A percentile compares a stretch with the other conserved stretches of the same genome.
These are phyloP conservation scores for Scalesia atractyloides DNA, from an alignment of 129 eudicot genomes.

Conservation along the genomic window DNA sequence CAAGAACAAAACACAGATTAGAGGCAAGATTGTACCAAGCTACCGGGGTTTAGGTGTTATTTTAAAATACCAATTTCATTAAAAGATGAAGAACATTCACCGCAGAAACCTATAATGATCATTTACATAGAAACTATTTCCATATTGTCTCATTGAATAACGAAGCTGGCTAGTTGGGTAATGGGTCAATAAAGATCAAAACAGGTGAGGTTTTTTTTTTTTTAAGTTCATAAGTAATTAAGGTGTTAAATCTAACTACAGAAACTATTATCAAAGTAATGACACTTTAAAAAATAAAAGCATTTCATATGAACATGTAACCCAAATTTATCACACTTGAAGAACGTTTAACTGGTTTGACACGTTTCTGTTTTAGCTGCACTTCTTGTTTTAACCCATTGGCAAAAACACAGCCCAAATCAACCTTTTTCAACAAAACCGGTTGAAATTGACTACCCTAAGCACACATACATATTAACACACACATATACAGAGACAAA, in stretches of 20 bases:
- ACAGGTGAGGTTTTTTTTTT: background rate
- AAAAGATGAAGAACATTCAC: background rate
- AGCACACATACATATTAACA: background rate
- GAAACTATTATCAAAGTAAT: background rate
- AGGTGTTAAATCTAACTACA: background rate
- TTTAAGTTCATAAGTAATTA: background rate
- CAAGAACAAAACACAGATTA: constrained; percentile 13
- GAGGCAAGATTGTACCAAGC: background rate
- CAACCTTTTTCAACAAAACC: background rate
- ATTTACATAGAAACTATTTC: background rate
- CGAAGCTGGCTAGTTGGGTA: background rate
- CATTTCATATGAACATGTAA: background rate
- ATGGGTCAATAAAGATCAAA: background rate
- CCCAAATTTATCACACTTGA: background rate
- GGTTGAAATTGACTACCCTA: background rate
- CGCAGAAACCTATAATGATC: background rate
- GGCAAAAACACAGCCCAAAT: background rate
- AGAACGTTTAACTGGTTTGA: background rate
- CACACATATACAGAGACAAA: background rate
- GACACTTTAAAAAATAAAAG: background rate
- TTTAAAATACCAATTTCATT: background rate
- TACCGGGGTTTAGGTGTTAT: background rate
- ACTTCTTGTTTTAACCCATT: background rate
- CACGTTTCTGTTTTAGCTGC: background rate
- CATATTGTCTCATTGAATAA: background rate